phyloP scores from a whole-genome alignment of 2,329 filamentous ascomycete species.

The Pestalotiopsis sp. region DNA sequence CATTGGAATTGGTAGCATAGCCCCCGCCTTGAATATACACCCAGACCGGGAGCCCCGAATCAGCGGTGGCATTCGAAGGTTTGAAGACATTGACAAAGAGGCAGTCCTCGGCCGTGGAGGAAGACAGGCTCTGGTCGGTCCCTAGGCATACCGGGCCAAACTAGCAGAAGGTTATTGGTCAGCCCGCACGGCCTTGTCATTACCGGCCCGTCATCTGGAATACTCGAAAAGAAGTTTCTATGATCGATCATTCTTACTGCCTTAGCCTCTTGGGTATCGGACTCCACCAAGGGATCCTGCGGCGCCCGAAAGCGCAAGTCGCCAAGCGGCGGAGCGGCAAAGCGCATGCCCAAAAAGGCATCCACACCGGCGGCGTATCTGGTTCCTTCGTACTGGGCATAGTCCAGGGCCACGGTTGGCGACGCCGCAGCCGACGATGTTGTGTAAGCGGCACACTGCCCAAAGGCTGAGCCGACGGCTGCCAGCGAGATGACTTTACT shows the following conservation, averaged over 20 bases:
- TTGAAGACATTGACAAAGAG: slow-evolving; percentile 64
- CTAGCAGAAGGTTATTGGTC: not conserved
- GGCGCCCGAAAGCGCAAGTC: slow-evolving; percentile 11
- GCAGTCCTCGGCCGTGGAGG: slow-evolving; percentile 56
- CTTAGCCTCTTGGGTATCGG: not conserved
- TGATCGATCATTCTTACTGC: not conserved
- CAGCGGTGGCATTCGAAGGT: slow-evolving; percentile 46
- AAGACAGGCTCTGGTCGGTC: slow-evolving; percentile 5
- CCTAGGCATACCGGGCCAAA: slow-evolving; percentile 12
- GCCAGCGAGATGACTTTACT: not conserved
- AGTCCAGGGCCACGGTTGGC: not conserved
- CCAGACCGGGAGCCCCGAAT: slow-evolving; percentile 59
- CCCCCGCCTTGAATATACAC: slow-evolving; percentile 57
- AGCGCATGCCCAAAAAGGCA: slow-evolving; percentile 12
- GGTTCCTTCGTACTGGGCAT: not conserved
- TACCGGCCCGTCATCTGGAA: not conserved
- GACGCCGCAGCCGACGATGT: not conserved
- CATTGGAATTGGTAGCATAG: slow-evolving; percentile 46
- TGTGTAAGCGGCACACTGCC: not conserved
- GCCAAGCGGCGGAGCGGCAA: slow-evolving; percentile 6
- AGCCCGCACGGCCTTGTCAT: not conserved
- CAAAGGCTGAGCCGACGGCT: not conserved
- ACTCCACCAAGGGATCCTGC: not conserved
- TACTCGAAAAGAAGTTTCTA: not conserved
- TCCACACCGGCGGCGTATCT: slow-evolving; percentile 7